Evolutionary conservation across 495 filamentous ascomycete genomes (phyloP), one percentile per base, ranked within the genome.

Genomic region (Neurospora tetraspora): DNA sequence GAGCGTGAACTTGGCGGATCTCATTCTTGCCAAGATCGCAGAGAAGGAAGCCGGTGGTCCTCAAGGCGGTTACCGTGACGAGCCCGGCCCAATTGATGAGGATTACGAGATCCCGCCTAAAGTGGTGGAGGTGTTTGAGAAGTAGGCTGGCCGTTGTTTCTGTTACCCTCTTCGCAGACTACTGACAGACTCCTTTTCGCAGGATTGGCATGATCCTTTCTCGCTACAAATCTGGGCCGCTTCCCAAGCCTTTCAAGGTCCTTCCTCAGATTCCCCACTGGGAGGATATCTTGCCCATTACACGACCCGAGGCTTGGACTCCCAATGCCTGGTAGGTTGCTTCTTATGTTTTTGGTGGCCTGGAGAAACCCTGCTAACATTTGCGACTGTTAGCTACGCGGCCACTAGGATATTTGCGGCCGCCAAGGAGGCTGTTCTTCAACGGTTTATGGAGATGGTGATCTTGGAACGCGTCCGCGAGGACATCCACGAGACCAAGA

Each of bases 161-260:
- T n/a, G 1, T 39, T 4, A 39, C 37, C 8, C 45, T 61, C 36
- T 73, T 20, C 39, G 16, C 74, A 77, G 69, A 75, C 75, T 68
- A 37, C 77, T 59, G 61, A 39, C 68, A 16, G 12, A 20, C 2
- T 34, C 11, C 2, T 36, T 23, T 16, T 65, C 7, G 27, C 71
- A 94, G 91, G 82, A 91, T 97, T 74, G 95, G 94, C 69, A 86
- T 93, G 76, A 89, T 98, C 69, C 88, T 98, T 47, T 94, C 93
- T 10, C 88, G 95, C 69, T 97, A 98, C 82, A 97, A 97, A 79
- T 96, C 93, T 11, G 96, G 96, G 27, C 93, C 93, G 75, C 87
- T 98, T 34, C 96, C 96, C 14, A 98, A 98, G 81, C 95, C 94
- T 2, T 96, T 99, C 88, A 98, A 98, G 82, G 92, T 98, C 73